Percentiles rank a stretch among this genome's conserved stretches.
These are phyloP conservation scores for Phytophthora idaei DNA, from an alignment of 352 stramenopile genomes.

Conservation along the genomic window DNA sequence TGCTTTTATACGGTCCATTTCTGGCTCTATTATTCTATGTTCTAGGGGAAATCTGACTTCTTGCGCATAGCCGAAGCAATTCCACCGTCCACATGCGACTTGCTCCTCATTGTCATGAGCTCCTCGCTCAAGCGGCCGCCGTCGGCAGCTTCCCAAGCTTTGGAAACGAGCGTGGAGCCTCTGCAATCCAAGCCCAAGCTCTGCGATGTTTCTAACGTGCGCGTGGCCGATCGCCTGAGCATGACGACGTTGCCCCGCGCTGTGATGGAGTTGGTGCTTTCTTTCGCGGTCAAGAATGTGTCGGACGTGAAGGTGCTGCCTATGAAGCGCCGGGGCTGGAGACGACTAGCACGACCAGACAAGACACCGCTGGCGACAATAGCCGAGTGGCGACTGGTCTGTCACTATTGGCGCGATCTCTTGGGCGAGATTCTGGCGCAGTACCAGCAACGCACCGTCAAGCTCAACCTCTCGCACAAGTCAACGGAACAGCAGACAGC, in stretches of 20 bases:
- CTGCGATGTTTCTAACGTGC: slow-evolving; percentile 1
- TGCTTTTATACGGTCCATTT: slow-evolving; percentile 1
- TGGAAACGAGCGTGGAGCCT: slow-evolving; percentile 10
- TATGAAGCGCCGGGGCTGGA: slow-evolving; percentile 51
- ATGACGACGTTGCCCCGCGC: slow-evolving; percentile 49
- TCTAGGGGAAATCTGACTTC: slow-evolving; percentile 19
- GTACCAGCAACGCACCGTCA: slow-evolving; percentile 47
- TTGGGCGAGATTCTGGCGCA: slow-evolving; percentile 52
- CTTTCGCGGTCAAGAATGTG: slow-evolving; percentile 60
- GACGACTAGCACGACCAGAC: slow-evolving; percentile 36
- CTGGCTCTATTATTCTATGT: slow-evolving; percentile 25
- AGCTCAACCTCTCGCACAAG: slow-evolving; percentile 60
- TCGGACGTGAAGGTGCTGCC: slow-evolving; percentile 51
- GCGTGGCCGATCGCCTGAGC: slow-evolving; percentile 8
- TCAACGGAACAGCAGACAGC: slow-evolving; percentile 28
- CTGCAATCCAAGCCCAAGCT: slow-evolving; percentile 22
- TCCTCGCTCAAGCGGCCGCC: slow-evolving; percentile 29
- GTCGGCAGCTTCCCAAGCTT: slow-evolving; percentile 3
- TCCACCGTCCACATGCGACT: slow-evolving; percentile 16
- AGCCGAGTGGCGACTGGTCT: slow-evolving; percentile 47
- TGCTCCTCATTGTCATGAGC: slow-evolving; percentile 26
- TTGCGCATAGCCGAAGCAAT: slow-evolving; percentile 6
- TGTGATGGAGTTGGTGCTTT: slow-evolving; percentile 59
- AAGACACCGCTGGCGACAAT: slow-evolving; percentile 49
- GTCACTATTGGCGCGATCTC: slow-evolving; percentile 52